Evolutionary conservation across 352 stramenopile genomes (phyloP), one percentile per base, ranked within the genome.

Genomic region (Globisporangium solare): DNA sequence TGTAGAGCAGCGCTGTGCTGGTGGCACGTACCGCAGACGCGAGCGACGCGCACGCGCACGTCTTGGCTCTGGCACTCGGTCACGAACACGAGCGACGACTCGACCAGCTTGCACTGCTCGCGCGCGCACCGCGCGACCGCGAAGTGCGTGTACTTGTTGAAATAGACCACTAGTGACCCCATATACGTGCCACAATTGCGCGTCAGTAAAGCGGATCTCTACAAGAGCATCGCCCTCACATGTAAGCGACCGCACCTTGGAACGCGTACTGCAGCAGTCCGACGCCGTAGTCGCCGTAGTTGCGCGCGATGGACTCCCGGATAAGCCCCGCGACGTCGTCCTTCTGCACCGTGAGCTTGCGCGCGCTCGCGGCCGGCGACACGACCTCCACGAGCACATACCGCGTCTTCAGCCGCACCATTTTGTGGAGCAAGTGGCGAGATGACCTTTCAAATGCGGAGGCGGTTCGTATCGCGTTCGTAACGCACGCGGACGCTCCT

Each of bases 371-470:
- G 18, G 61, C 49, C 7, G 47, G 58, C 45, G 54, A 50, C 17
- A 72, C 59, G n/a, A 76, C 60, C 61, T 91, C 79, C 54, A 85
- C 74, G 51, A 89, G 56, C 54, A 92, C 47, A 66, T 89, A 92
- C 15, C 79, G 76, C 15, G 79, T 89, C 69, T 92, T 92, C 17
- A 89, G 77, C 10, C 81, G 76, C 57, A 92, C 81, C 81, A 92
- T 92, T 24, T 43, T 40, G 18, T n/a, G n/a, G n/a, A n/a, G 12
- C 11, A 27, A 27, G 24, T 27, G 24, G 24, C 24, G 24, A 27
- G 24, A 27, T 42, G 37, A 42, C 37, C 37, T 42, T 42, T 42
- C 37, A 42, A 42, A 42, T 7, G 10, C 37, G 3, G 37, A 42
- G 2, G 14, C 3, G 37, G 37, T 42, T 42, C 10, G 37, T 17